These are phyloP conservation scores for Aspergillus bridgeri DNA, from an alignment of 495 filamentous ascomycete genomes.

Conservation along the genomic window DNA sequence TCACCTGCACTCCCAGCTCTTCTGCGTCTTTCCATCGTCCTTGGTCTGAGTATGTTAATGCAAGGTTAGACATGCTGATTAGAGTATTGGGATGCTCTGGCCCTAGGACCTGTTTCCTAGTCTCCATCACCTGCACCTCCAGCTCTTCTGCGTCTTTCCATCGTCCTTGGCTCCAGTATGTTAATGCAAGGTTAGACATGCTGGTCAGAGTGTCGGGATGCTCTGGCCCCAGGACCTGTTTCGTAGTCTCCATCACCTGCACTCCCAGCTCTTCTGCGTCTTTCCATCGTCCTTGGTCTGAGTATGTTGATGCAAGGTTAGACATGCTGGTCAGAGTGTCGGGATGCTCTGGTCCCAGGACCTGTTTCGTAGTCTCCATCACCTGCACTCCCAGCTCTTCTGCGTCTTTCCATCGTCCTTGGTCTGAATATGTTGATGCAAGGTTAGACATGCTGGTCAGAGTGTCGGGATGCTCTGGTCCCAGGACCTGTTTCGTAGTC, in stretches of 20 bases:
- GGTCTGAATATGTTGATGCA: conserved; percentile 7
- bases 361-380: conserved; percentile 5
- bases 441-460: conserved; percentile 28
- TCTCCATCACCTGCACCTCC: conserved; percentile 20
- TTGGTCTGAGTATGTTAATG: no score
- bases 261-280: conserved; percentile 35
- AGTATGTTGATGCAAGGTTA: conserved; percentile 27
- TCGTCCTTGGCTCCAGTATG: conserved; percentile 20
- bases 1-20: no score
- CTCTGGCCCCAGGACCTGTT: conserved; percentile 28
- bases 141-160: conserved; percentile 30
- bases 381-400: conserved; percentile 24
- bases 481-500: conserved; percentile 17
- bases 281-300: conserved; percentile 30
- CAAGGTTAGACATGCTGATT: conserved; percentile 19
- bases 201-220: conserved; percentile 36
- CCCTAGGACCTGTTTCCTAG: conserved; percentile 17
- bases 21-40: no score
- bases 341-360: conserved; percentile 18
- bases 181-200: conserved; percentile 39
- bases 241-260: conserved; percentile 24
- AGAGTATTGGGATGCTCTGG: conserved; percentile 21
- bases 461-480: conserved; percentile 34
- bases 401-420: conserved; percentile 27
- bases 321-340: conserved; percentile 24